Percentiles rank a stretch among this genome's conserved stretches.
phyloP scores from a whole-genome alignment of 2,329 filamentous ascomycete species.

The Didymella keratinophila region DNA sequence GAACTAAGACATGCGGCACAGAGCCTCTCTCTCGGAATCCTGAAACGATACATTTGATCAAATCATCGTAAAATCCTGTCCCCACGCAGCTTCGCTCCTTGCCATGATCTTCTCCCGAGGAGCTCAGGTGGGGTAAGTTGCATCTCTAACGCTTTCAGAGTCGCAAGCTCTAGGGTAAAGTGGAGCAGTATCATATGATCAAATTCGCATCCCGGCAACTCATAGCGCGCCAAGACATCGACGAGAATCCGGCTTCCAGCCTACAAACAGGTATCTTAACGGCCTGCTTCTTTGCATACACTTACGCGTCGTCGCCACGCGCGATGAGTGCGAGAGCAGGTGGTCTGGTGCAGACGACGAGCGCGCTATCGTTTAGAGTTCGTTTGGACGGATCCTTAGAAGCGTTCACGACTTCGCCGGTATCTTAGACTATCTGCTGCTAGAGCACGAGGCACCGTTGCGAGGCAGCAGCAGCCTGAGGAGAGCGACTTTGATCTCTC shows the following conservation, averaged over 20 bases:
- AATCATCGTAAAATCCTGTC: slow-evolving; percentile 14
- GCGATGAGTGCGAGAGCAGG: neutral
- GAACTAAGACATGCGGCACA: slow-evolving; percentile 19
- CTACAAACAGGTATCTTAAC: slow-evolving; percentile 33
- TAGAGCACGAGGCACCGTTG: neutral
- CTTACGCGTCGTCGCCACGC: slow-evolving; percentile 13
- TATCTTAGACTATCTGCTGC: neutral
- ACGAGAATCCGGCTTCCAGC: slow-evolving; percentile 25
- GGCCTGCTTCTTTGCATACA: slow-evolving; percentile 22
- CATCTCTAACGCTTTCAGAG: slow-evolving; percentile 29
- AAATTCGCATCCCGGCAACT: slow-evolving; percentile 30
- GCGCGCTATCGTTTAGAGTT: neutral
- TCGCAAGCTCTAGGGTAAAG: slow-evolving; percentile 32
- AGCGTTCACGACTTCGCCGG: neutral
- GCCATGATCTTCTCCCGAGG: slow-evolving; percentile 11
- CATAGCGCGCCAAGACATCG: slow-evolving; percentile 36
- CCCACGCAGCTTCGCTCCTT: slow-evolving; percentile 7
- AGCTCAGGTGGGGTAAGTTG: slow-evolving; percentile 22
- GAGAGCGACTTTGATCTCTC: neutral
- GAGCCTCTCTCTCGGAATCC: slow-evolving; percentile 28
- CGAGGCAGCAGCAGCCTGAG: neutral
- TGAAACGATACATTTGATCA: slow-evolving; percentile 36
- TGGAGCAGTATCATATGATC: slow-evolving; percentile 48
- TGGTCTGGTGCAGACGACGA: slow-evolving; percentile 7
- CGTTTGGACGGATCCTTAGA: neutral